Evolutionary conservation across 2,329 filamentous ascomycete genomes (phyloP).

Genomic region (Alternaria ethzedia): DNA sequence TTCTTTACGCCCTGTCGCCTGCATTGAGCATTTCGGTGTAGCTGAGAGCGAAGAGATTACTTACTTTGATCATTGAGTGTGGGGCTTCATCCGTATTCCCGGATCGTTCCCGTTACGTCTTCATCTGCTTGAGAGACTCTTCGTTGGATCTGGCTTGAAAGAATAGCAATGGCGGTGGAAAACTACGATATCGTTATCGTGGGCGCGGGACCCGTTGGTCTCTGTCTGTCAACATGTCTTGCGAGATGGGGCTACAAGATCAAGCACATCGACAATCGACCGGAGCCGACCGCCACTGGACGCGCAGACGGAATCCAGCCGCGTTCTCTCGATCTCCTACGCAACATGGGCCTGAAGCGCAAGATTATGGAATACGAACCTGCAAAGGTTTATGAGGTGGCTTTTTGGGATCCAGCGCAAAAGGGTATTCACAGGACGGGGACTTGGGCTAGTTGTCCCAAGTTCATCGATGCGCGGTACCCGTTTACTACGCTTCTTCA

Average conservation of each 20-base stretch:
- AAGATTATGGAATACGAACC: constrained; percentile 87
- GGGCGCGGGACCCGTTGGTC: constrained; percentile 85
- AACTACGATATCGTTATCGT: constrained; percentile 78
- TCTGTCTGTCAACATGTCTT: constrained; percentile 86
- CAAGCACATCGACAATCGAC: constrained; percentile 91
- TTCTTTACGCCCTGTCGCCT: neutral
- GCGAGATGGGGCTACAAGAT: constrained; percentile 94
- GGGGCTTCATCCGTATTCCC: neutral
- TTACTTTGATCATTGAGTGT: constrained; percentile 8
- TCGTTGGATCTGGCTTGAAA: neutral
- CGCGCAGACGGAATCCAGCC: constrained; percentile 93
- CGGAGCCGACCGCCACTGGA: constrained; percentile 83
- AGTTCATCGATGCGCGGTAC: constrained; percentile 73
- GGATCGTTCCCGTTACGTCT: neutral
- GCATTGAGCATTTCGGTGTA: neutral
- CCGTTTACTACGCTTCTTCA: constrained; percentile 69
- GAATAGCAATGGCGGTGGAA: constrained; percentile 40
- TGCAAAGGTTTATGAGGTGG: constrained; percentile 79
- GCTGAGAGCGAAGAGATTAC: neutral
- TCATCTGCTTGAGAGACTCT: neutral
- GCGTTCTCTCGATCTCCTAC: constrained; percentile 81
- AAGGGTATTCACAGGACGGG: constrained; percentile 65
- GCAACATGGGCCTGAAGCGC: constrained; percentile 88
- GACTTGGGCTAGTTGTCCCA: constrained; percentile 86
- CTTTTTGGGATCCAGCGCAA: constrained; percentile 67